Base-by-base conservation (phyloP, 1,139 yeast genomes). In the Citeromyces siamensis region DNA sequence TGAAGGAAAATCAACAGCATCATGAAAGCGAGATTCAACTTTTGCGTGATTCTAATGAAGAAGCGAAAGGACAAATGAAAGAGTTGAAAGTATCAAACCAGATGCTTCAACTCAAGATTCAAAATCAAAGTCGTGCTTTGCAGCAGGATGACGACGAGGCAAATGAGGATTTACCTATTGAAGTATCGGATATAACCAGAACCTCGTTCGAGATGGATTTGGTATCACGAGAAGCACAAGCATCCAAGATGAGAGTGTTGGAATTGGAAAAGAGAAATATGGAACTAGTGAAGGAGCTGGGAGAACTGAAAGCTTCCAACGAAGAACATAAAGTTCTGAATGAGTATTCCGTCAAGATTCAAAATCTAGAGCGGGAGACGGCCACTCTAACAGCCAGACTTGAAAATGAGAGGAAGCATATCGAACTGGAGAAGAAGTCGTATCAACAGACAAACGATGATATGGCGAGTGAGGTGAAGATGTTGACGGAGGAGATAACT, bases 171-270 rank as follows among this genome's bases (percentile, higher is more conserved):
- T 62, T 81, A 32, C 68, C 83, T 8, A 68, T 77, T 2, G 69
- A 84, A 43, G 95, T 86, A 47, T 71, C 83, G 8, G 94, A 83
- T 48, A 58, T 74, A 19, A 72, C 85, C 29, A 83, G 83, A 47
- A 83, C 81, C 49, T 77, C 75, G 39, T 62, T 86, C 41, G 69
- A 86, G 41, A 65, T 75, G 20, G 80, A 81, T 40, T 53, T 85
- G 36, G 82, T 27, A 60, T 60, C 33, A 60, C 65, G 61, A 38
- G 49, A 60, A 29, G 44, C 47, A 28, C 49, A 53, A 20, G 43
- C 48, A 13, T 46, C 44, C 40, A 61, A 58, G 31, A 56, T 62
- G 41, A 68, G 69, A 45, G 54, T 76, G 5, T 56, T 63, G 12
- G 78, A 75, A 44, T 54, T 80, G 41, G 85, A 78, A 51, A 69